A percentile compares a stretch with the other conserved stretches of the same genome.
phyloP scores from a whole-genome alignment of 192 early-diverging fungal species.

The Oehlia diaphana region DNA sequence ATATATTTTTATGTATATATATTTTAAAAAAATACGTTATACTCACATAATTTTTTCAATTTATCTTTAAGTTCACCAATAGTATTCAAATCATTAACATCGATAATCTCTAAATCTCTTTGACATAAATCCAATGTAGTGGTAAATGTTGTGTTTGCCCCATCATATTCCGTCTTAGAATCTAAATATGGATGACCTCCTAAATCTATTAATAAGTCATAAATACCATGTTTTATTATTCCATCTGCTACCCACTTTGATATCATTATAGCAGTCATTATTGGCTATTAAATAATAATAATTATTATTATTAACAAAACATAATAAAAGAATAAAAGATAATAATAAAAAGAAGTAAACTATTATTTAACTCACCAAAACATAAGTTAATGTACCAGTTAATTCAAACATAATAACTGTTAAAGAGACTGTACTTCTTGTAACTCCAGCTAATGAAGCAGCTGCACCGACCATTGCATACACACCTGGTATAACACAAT shows the following conservation, averaged over 20 bases:
- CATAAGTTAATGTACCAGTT: slow-evolving; percentile 90
- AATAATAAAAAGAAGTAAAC: not conserved
- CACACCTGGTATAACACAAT: slow-evolving; percentile 90
- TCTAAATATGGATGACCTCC: slow-evolving; percentile 78
- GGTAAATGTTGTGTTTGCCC: slow-evolving; percentile 53
- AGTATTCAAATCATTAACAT: slow-evolving; percentile 61
- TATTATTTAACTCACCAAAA: slow-evolving; percentile 60
- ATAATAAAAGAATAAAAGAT: not conserved
- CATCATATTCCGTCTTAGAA: slow-evolving; percentile 70
- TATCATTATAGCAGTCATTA: slow-evolving; percentile 59
- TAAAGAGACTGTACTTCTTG: slow-evolving; percentile 56
- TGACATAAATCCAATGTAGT: slow-evolving; percentile 67
- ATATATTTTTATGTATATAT: not conserved
- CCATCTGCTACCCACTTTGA: slow-evolving; percentile 78
- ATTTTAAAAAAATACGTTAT: not conserved
- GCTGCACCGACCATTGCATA: slow-evolving; percentile 97
- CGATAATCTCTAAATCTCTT: slow-evolving; percentile 62
- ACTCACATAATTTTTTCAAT: slow-evolving; percentile 46
- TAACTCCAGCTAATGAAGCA: slow-evolving; percentile 62
- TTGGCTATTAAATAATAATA: slow-evolving; percentile 47
- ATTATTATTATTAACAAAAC: not conserved
- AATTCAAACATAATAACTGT: slow-evolving; percentile 99
- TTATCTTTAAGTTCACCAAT: slow-evolving; percentile 50
- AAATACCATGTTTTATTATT: slow-evolving; percentile 66
- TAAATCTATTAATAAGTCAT: slow-evolving; percentile 70